Conservation (phyloP, 2,329 filamentous ascomycete genomes). For the Incumbomyces delicatus region DNA sequence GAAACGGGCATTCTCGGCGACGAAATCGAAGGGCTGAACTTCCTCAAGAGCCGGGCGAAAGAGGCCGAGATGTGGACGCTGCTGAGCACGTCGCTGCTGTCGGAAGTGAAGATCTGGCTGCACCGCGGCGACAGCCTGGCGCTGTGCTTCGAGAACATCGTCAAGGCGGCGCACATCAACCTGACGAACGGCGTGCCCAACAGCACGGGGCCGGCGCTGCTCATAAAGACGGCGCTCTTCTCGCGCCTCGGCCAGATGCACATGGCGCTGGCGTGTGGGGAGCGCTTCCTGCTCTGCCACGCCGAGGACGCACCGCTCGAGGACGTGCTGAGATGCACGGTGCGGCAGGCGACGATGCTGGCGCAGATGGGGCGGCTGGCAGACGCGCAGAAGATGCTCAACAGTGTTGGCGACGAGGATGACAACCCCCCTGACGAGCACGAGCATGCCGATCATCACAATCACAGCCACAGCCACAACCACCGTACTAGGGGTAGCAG, state of each 20-base stretch:
- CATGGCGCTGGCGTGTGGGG: slow-evolving; percentile 49
- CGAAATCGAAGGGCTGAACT: slow-evolving; percentile 71
- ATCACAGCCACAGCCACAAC: no score
- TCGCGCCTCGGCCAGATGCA: slow-evolving; percentile 58
- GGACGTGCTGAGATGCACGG: slow-evolving; percentile 66
- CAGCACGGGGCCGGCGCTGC: slow-evolving; percentile 63
- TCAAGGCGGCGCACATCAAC: slow-evolving; percentile 74
- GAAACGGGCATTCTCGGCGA: slow-evolving; percentile 65
- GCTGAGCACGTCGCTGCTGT: slow-evolving; percentile 71
- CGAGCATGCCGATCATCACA: no score
- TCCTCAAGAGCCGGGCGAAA: slow-evolving; percentile 75
- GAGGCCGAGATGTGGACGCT: slow-evolving; percentile 79
- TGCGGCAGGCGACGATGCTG: slow-evolving; percentile 58
- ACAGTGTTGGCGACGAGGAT: no score
- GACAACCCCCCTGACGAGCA: slow-evolving; percentile 53
- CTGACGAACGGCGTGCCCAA: slow-evolving; percentile 64
- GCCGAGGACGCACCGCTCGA: slow-evolving; percentile 54
- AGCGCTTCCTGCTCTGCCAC: slow-evolving; percentile 69
- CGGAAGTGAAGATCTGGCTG: slow-evolving; percentile 72
- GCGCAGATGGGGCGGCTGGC: slow-evolving; percentile 61
- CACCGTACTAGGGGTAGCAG: no score
- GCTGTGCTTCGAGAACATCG: slow-evolving; percentile 62
- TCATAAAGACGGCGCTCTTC: slow-evolving; percentile 65
- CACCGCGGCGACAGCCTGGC: slow-evolving; percentile 52
- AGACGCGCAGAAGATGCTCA: slow-evolving; percentile 53